A percentile compares a stretch with the other conserved stretches of the same genome.
phyloP scores from a whole-genome alignment of 2,329 filamentous ascomycete species.

The Colletotrichum gigasporum region DNA sequence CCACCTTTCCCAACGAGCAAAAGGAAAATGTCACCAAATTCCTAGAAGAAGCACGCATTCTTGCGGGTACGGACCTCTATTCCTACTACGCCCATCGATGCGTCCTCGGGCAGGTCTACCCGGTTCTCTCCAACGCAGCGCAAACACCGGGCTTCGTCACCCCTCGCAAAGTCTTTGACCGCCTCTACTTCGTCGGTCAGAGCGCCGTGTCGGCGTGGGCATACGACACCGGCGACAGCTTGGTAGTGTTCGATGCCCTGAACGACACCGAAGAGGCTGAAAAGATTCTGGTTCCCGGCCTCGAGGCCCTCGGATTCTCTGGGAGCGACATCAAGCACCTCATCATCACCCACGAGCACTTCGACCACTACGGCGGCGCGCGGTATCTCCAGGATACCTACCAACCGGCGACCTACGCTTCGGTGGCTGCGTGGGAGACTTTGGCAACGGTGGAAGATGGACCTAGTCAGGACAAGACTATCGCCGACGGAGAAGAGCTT shows the following conservation, averaged over 20 bases:
- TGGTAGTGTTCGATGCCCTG: constrained; percentile 27
- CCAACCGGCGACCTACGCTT: constrained; percentile 31
- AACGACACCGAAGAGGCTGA: constrained; percentile 12
- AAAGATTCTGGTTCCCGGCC: constrained; percentile 12
- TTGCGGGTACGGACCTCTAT: constrained; percentile 5
- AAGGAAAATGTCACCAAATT: constrained; percentile 17
- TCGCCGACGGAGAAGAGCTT: constrained; percentile 19
- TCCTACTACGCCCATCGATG: constrained; percentile 21
- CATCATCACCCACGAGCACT: constrained; percentile 40
- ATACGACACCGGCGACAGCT: constrained; percentile 38
- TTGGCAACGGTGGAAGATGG: not conserved
- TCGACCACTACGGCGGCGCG: constrained; percentile 39
- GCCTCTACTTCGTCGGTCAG: constrained; percentile 36
- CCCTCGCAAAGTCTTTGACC: constrained; percentile 34
- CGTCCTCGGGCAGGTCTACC: constrained; percentile 21
- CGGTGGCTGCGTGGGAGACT: constrained; percentile 28
- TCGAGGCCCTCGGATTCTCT: constrained; percentile 33
- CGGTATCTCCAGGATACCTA: constrained; percentile 37
- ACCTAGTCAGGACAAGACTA: not conserved
- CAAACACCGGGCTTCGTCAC: constrained; percentile 32
- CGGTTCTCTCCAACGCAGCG: not conserved
- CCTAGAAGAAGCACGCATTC: not conserved
- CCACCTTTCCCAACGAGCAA: constrained; percentile 18
- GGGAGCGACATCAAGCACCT: constrained; percentile 40
- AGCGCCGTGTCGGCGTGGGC: constrained; percentile 38